Base-by-base conservation (phyloP, 345 rosid species). In the Pseudoturritis turrita region DNA sequence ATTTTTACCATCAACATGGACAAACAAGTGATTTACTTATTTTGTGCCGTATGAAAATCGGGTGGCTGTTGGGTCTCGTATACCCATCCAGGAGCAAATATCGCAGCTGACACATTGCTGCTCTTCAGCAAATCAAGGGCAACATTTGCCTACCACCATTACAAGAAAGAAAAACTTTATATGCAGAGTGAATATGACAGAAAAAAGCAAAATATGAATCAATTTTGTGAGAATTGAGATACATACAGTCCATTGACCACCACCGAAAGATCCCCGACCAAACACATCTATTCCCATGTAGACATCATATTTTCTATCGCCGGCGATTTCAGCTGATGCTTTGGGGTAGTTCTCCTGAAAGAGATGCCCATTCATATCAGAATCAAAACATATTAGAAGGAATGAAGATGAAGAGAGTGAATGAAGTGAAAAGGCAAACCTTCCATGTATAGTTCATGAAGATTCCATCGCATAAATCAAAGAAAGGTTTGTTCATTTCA, bases 51-150 rank as follows among this genome's bases (percentile, higher is more conserved):
- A 62, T 23, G 54, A 73, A 84, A 90, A 79, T 90, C 88, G 4
- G 96, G 96, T 10, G 80, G 82, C 51, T 90, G 96, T 15, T 83
- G 63, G 0, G 85, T 84, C 78, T 92, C 88, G 18, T 88, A 87
- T 12, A 90, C 68, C 96, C 97, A 92, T 72, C 90, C 97, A 56
- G 98, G 98, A 84, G 98, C 96, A 83, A 88, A 92, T 55, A 90
- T 23, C 13, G 96, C 96, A 66, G 96, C 89, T 47, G 98, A 92
- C 14, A 92, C 90, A 55, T 83, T 62, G 40, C 53, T 82, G 46
- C 70, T 78, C 86, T 87, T 92, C 39, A 90, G 53, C 70, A 85
- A 66, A 75, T 92, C 90, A 57, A 90, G 93, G 5, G 96, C 97
- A 71, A 81, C 86, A 72, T 78, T 83, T 74, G 89, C 76, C 98